Base-by-base conservation (phyloP, 2,329 filamentous ascomycete genomes). In the Phyllosticta citribraziliensis region DNA sequence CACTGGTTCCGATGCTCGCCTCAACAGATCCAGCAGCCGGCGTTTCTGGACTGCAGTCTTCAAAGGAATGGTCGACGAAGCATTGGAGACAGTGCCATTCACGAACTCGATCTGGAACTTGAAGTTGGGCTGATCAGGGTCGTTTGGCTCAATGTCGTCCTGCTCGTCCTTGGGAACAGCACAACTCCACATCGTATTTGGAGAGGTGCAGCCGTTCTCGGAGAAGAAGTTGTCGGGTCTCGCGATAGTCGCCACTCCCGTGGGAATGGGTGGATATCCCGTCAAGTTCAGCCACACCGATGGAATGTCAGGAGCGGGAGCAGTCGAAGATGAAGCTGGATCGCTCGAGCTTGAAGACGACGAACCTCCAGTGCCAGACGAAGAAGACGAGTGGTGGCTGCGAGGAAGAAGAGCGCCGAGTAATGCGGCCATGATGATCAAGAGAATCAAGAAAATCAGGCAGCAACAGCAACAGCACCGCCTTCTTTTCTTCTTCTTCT, bases 141-240 rank as follows among this genome's bases (percentile, higher is more conserved):
- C 77, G 68, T 86, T 89, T 0, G 86, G 85, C 1, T 79, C 76
- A 52, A 87, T 83, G 1, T 81, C 79, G 3, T 80, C 74, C 52
- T 92, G 88, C 63, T 89, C 76, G 66, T 91, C 89, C 70, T 91
- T 91, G 2, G 92, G 91, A 17, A 96, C 74, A 11, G 86, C 82
- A 72, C 92, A 97, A 70, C 88, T 95, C 92, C 92, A 97, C 60
- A 94, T 73, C 0, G 88, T 89, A 3, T 84, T 79, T 0, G 88
- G 88, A 8, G 80, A 77, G 3, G 92, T 85, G 66, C 92, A 97
- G 6, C 82, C 84, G 22, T 83, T 83, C 59, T 84, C 81, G n/a
- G 83, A 76, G 1, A 81, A 75, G 0, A 82, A 81, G 56, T 88
- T 85, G 66, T 89, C 83, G 0, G 91, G 84, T 5, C 87, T 88